phyloP scores from a whole-genome alignment of 2,329 filamentous ascomycete genomes.

The Paecilomyces variotii region DNA sequence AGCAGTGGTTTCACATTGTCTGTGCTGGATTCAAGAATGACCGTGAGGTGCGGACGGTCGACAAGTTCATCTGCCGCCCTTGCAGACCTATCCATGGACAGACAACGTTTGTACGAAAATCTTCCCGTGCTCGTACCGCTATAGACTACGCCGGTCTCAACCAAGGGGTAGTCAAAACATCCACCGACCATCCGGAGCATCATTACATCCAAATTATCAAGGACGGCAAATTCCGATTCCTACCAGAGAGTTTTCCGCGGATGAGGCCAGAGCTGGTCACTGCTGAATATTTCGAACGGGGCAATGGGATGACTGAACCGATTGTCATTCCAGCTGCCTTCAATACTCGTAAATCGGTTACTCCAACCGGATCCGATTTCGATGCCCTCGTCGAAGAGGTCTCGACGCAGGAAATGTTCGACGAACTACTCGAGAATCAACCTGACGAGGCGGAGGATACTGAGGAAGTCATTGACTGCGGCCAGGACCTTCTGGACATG shows the following conservation, averaged over 20 bases:
- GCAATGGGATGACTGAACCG: constrained; percentile 57
- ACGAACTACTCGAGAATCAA: constrained; percentile 27
- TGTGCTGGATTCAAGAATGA: constrained; percentile 60
- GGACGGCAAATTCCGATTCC: constrained; percentile 54
- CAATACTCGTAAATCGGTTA: constrained; percentile 46
- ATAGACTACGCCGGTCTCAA: constrained; percentile 63
- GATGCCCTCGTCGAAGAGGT: constrained; percentile 25
- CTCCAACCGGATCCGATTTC: constrained; percentile 15
- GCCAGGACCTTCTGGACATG: constrained; percentile 60
- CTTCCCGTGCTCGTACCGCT: constrained; percentile 54
- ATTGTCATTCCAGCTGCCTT: constrained; percentile 56
- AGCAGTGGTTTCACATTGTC: constrained; percentile 60
- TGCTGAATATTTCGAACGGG: constrained; percentile 55
- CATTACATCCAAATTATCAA: constrained; percentile 62
- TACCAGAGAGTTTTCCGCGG: constrained; percentile 55
- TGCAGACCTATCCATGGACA: constrained; percentile 54
- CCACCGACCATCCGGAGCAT: constrained; percentile 56
- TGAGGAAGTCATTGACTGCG: constrained; percentile 47
- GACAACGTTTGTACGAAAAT: constrained; percentile 61
- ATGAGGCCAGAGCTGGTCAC: constrained; percentile 57
- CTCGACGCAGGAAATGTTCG: constrained; percentile 32
- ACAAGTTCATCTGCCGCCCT: constrained; percentile 57
- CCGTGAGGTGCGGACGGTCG: constrained; percentile 56
- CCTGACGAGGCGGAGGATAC: constrained; percentile 18
- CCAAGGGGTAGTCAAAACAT: constrained; percentile 57